Evolutionary conservation across 2,329 filamentous ascomycete species (phyloP), one percentile per base, ranked within the genome.

Genomic region (Chrysoporthe austroafricana): DNA sequence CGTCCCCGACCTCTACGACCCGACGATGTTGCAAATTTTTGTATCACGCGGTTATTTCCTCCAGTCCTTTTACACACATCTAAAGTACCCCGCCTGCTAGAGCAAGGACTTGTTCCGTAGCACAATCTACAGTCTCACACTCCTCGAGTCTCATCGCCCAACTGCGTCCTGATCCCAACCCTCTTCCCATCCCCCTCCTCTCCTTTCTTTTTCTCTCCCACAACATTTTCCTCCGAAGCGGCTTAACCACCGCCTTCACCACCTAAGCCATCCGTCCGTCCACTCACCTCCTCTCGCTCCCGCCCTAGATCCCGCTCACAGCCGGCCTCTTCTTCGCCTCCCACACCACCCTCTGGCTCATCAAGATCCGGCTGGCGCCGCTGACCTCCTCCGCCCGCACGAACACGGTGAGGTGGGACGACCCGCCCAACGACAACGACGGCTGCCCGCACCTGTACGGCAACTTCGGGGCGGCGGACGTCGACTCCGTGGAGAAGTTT

Each of bases 361-460:
- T 87, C 70, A 88, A 88, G 76, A 78, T 89, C 61, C 82, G 81
- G 42, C 82, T 85, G 50, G 76, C 78, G 46, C 79, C 79, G 46
- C 80, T 85, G 59, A 77, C 79, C 59, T 74, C 76, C 6, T 73
- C 75, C 43, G 77, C 84, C 58, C n/a, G 39, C 16, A 44, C n/a
- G n/a, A 46, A 61, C 39, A 44, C 42, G 43, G 14, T 61, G 39
- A 86, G 82, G 71, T 90, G 87, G 86, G 87, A 89, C 62, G 74
- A 74, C 69, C 77, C 79, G 14, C 76, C 78, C 13, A 60, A 59
- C 59, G 76, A 77, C 1, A 77, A 77, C 18, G 80, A 79, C 21
- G 81, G 80, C 64, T 90, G 86, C 71, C 84, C 87, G 63, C 88
- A 90, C 73, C 74, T 90, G 48, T 88, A 88, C 73, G 84, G 83